A percentile compares a stretch with the other conserved stretches of the same genome.
Conservation (phyloP, 2,329 filamentous ascomycete species). For the Colletotrichum liaoningense region DNA sequence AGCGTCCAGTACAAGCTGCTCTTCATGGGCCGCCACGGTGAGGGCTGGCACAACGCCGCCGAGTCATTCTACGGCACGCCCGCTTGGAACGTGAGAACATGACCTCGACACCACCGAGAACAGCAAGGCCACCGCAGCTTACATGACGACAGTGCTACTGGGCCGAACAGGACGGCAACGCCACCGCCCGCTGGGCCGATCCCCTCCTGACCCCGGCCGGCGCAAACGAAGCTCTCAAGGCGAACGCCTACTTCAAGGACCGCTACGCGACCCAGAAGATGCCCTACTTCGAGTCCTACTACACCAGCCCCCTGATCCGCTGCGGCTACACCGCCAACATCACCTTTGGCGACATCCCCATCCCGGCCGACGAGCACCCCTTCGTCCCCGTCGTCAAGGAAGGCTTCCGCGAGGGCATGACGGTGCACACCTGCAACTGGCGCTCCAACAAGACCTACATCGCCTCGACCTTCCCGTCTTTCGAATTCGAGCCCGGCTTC, state of each 20-base stretch:
- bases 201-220: constrained; percentile 70
- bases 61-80: constrained; percentile 75
- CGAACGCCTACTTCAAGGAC: constrained; percentile 68
- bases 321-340: constrained; percentile 72
- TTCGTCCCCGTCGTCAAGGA: constrained; percentile 74
- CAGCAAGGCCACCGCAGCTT: constrained; percentile 6
- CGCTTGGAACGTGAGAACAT: constrained; percentile 71
- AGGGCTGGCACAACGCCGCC: constrained; percentile 73
- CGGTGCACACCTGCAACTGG: constrained; percentile 76
- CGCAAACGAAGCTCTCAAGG: constrained; percentile 65
- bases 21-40: constrained; percentile 76
- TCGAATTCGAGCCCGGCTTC: constrained; percentile 71
- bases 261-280: constrained; percentile 65
- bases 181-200: constrained; percentile 72
- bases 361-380: constrained; percentile 59
- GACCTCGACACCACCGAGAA: neutral
- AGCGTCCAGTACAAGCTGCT: constrained; percentile 73
- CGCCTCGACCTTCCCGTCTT: constrained; percentile 60
- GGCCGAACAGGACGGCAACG: constrained; percentile 72
- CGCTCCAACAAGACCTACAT: constrained; percentile 68
- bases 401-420: constrained; percentile 72
- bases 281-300: constrained; percentile 72
- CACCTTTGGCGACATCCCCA: constrained; percentile 66
- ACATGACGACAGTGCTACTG: constrained; percentile 67
- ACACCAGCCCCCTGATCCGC: constrained; percentile 71